Evolutionary conservation across 495 filamentous ascomycete species (phyloP).

Genomic region (Penicillium lagena): DNA sequence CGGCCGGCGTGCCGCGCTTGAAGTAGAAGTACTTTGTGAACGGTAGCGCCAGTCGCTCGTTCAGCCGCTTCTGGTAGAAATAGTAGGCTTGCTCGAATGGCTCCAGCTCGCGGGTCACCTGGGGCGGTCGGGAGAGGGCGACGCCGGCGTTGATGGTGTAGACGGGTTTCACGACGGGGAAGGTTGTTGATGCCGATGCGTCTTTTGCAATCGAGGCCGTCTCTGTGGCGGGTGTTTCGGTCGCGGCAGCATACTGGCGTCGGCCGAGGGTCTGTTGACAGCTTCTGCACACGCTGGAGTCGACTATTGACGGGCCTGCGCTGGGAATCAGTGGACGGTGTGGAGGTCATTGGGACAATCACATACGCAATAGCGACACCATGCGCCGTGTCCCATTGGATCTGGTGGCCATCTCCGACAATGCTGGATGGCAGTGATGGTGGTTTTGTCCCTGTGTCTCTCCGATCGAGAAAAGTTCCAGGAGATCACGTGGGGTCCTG

Average conservation of each 20-base stretch:
- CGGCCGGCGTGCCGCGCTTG: constrained; percentile 79
- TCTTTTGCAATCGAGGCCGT: constrained; percentile 11
- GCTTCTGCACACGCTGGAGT: constrained; percentile 44
- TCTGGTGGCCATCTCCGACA: constrained; percentile 34
- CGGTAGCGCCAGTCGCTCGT: constrained; percentile 83
- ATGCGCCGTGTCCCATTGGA: constrained; percentile 41
- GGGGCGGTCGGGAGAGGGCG: constrained; percentile 80
- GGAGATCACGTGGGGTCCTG: constrained; percentile 24
- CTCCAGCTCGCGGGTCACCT: constrained; percentile 75
- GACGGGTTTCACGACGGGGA: constrained; percentile 31
- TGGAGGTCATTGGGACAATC: not conserved
- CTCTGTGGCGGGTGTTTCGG: constrained; percentile 26
- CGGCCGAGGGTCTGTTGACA: constrained; percentile 43
- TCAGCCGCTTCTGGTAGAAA: constrained; percentile 94
- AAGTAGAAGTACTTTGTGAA: constrained; percentile 95
- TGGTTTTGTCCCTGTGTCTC: constrained; percentile 12
- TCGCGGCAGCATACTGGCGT: constrained; percentile 37
- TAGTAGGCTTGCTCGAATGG: constrained; percentile 88
- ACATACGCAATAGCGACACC: constrained; percentile 34
- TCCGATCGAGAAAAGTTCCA: constrained; percentile 36
- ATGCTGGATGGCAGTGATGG: constrained; percentile 7
- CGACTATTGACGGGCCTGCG: constrained; percentile 36
- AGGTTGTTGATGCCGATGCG: constrained; percentile 21
- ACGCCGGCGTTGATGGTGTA: constrained; percentile 73
- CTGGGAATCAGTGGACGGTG: constrained; percentile 4